A percentile compares a stretch with the other conserved stretches of the same genome.
Conservation (phyloP, 768 basidiomycete genomes). For the Termitomyces sp. region DNA sequence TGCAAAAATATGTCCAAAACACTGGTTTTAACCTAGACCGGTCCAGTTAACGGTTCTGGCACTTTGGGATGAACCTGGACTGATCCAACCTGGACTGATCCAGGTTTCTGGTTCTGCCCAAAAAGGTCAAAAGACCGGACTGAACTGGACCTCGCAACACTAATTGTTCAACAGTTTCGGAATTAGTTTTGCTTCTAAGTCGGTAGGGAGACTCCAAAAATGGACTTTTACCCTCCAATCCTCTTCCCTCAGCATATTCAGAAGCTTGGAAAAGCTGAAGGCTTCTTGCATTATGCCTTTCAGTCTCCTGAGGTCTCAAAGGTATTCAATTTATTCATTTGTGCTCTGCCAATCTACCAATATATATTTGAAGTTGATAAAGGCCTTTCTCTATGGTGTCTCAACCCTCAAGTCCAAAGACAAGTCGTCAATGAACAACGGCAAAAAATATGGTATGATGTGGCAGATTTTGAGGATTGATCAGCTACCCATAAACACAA, state of each 20-base stretch:
- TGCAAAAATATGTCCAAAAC: too few relatives aligned
- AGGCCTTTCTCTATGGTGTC: not conserved
- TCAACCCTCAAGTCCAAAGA: not conserved
- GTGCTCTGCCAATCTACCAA: not conserved
- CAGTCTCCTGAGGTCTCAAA: not conserved
- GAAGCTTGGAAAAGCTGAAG: not conserved
- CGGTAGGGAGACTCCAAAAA: too few relatives aligned
- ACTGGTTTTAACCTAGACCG: too few relatives aligned
- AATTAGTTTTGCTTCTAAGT: too few relatives aligned
- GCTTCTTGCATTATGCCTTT: not conserved
- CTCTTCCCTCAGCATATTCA: not conserved
- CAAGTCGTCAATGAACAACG: not conserved
- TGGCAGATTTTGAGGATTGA: not conserved
- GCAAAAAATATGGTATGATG: not conserved
- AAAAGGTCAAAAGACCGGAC: too few relatives aligned
- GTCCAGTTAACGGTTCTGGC: too few relatives aligned
- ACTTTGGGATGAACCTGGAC: too few relatives aligned
- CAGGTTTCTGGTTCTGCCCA: too few relatives aligned
- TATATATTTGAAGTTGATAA: not conserved
- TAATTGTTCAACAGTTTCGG: too few relatives aligned
- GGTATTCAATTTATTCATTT: not conserved
- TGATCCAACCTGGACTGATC: too few relatives aligned
- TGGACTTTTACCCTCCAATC: too few relatives aligned
- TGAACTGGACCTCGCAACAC: too few relatives aligned
- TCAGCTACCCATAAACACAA: not conserved